Evolutionary conservation across 495 filamentous ascomycete genomes (phyloP).

Genomic region (Pyrenopolyporus hunteri): DNA sequence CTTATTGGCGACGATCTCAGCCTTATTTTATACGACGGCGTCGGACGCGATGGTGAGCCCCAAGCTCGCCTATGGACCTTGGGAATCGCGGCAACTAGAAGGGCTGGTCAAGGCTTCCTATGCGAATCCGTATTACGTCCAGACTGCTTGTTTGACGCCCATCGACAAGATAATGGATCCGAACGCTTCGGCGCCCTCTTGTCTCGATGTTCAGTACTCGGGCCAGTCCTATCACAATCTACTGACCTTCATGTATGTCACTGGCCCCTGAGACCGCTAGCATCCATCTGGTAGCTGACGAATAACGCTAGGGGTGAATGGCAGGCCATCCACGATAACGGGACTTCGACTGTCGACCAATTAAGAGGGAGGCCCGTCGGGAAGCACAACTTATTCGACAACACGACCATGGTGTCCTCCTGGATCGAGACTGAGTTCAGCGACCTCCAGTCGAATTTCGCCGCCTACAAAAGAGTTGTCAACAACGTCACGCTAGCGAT

Average conservation of each 20-base stretch:
- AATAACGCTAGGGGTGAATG: conserved; percentile 55
- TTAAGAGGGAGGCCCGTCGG: conserved; percentile 56
- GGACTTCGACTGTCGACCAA: conserved; percentile 46
- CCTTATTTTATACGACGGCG: conserved; percentile 76
- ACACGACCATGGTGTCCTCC: conserved; percentile 65
- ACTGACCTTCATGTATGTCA: conserved; percentile 41
- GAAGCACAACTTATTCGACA: conserved; percentile 65
- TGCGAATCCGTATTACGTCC: conserved; percentile 61
- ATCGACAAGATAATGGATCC: conserved; percentile 51
- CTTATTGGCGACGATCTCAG: conserved; percentile 63
- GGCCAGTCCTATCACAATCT: conserved; percentile 57
- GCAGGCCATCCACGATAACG: conserved; percentile 47
- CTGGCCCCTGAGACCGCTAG: conserved; percentile 40
- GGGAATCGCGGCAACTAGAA: conserved; percentile 50
- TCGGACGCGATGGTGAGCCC: conserved; percentile 74
- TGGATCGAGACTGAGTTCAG: conserved; percentile 62
- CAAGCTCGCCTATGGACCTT: conserved; percentile 60
- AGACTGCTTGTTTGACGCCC: conserved; percentile 63
- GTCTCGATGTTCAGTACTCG: conserved; percentile 67
- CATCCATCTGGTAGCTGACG: conserved; percentile 59
- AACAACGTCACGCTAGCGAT: conserved; percentile 78
- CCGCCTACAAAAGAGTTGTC: conserved; percentile 56
- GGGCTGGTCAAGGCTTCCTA: conserved; percentile 65
- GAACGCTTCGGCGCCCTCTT: conserved; percentile 53
- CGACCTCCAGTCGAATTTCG: conserved; percentile 55